Evolutionary conservation across 371 early-diverging fungal species (phyloP), one percentile per base, ranked within the genome.

Genomic region (Phascolomyces articulosus): DNA sequence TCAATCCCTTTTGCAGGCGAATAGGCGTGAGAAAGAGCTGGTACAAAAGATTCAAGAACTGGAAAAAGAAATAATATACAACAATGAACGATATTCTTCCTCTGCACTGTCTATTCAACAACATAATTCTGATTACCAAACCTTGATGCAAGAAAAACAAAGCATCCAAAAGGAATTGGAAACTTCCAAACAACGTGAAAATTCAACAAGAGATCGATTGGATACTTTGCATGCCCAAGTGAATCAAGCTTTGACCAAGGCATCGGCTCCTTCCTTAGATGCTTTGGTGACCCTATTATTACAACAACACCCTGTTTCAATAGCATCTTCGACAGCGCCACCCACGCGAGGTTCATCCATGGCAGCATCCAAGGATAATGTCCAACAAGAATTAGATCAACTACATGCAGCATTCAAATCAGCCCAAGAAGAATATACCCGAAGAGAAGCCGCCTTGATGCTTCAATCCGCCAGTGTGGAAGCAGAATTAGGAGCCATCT

Each of bases 381-480:
- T 4, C 16, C 51, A 24, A 38, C 38, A 31, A 38, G 38, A 16
- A 56, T 29, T 51, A 21, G 20, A 26, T 23, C 24, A 48, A 20
- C 44, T 61, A n/a, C 48, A 29, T n/a, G 20, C 15, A 24, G 55
- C 40, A n/a, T 53, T 68, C 15, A 38, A 60, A 54, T 34, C 26
- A 38, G 72, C 74, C 3, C 71, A 79, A 38, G 61, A 72, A 26
- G 58, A 67, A 58, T 82, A 68, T 34, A 75, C 71, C 0, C 64
- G 69, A 13, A 55, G 79, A 23, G 82, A 82, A 59, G 65, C 73
- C 4, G 79, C 71, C 0, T 63, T 67, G 21, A 68, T 79, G 44
- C 56, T 75, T 15, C 76, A 78, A 40, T 65, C 73, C 6, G 78
- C 78, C 4, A 76, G 74, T 54, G 51, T 71, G 18, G 81, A 84